Evolutionary conservation across 1,284 basidiomycete genomes (phyloP).

Genomic region (Ustilago vetiveriae): DNA sequence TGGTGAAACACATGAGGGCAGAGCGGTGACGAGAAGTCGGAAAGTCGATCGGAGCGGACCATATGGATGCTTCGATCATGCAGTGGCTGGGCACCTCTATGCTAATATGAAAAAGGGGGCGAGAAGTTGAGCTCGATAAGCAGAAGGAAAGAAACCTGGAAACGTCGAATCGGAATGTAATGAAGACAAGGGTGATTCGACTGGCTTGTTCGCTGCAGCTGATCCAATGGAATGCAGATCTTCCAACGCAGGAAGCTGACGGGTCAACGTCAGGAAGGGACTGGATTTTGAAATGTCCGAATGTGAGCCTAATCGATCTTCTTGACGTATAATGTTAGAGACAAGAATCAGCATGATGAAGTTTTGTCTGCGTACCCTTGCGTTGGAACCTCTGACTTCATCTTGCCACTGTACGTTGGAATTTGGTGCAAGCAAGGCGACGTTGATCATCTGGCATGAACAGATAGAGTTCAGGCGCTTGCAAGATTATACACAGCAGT

Average conservation of each 20-base stretch:
- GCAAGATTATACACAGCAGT: background rate
- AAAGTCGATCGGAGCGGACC: background rate
- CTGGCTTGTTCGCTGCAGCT: background rate
- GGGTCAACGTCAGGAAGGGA: background rate
- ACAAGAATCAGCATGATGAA: background rate
- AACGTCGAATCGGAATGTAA: background rate
- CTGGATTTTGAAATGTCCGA: slow-evolving; percentile 8
- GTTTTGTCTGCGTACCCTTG: slow-evolving; percentile 1
- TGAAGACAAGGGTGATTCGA: background rate
- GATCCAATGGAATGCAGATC: background rate
- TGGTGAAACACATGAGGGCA: slow-evolving; percentile 11
- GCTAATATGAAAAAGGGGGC: no score
- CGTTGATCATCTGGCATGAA: background rate
- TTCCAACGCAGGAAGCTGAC: background rate
- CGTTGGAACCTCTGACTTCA: slow-evolving; percentile 6
- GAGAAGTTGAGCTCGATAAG: no score
- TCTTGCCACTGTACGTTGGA: background rate
- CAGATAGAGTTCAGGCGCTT: background rate
- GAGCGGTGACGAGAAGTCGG: background rate
- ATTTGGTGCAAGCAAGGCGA: background rate
- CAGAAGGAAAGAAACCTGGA: background rate
- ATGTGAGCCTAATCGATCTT: slow-evolving; percentile 18
- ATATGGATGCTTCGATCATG: no score
- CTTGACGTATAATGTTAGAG: background rate
- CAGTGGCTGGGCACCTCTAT: no score